Base-by-base conservation (phyloP, 768 basidiomycete species). In the Boletus huronensis region DNA sequence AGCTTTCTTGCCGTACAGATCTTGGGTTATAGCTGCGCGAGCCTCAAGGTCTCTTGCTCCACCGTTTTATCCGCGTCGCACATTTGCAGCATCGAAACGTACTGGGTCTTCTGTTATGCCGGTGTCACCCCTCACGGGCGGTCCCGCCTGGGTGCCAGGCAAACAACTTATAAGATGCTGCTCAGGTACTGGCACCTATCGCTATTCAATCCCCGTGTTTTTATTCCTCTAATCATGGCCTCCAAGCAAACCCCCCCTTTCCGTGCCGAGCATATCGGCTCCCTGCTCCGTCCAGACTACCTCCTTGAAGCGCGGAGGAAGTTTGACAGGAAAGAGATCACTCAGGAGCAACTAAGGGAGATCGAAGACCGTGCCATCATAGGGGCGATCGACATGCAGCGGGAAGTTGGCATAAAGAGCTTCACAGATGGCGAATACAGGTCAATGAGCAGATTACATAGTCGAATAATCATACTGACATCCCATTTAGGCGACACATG, bases 221-320 rank as follows among this genome's bases (percentile, higher is more conserved):
- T 29, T 11, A 6, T n/a, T 31, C 19, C 32, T 43, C 40, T 40
- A 7, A 53, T 28, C 6, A 68, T 69, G 64, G 14, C 49, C 1
- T 25, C 52, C 13, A 69, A 62, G 44, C 63, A 69, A 35, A 53
- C 42, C n/a, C 77, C 77, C 5, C 77, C 77, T 26, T 77, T 76
- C 66, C 72, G 76, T 25, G 76, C 77, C 16, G 77, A 78, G 49
- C 77, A 78, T 57, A 55, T 77, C 9, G 77, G 77, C 34, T 78
- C 76, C 7, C 64, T 79, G 35, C 76, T 77, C 52, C 73, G 77
- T 9, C 77, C 77, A 19, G 53, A 58, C 6, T 60, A 67, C 50
- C 72, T 78, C 13, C 73, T 78, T 21, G 59, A 72, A 44, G 73
- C 71, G 51, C 69, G 75, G 28, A 67, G 45, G 32, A 62, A 67